Evolutionary conservation across 805 yeast species (phyloP), one percentile per base, ranked within the genome.

Genomic region (Metahyphopichia silvanorum): DNA sequence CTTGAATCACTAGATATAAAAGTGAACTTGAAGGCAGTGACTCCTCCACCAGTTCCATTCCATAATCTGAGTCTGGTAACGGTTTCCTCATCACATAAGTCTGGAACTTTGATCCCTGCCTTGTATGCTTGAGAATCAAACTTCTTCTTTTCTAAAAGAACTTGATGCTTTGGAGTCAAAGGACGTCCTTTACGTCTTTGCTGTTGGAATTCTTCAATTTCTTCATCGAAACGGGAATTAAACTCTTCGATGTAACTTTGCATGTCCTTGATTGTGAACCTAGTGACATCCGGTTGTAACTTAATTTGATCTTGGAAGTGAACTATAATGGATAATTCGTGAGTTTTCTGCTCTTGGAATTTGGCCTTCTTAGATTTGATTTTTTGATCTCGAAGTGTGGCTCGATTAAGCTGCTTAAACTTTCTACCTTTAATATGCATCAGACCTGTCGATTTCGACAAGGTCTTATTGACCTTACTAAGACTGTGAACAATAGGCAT

Each of bases 181-280:
- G 98, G 96, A 62, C 98, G 74, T 12, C 95, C 94, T n/a, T 88
- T 78, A 53, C 95, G 76, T 66, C 95, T 76, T 34, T 71, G 76
- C 4, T 54, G 58, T 39, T 71, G 74, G 35, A 86, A 63, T 32
- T 66, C 66, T n/a, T 73, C 73, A 32, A 91, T 54, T 53, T 89
- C 97, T 11, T 76, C 87, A 47, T 82, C 85, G 48, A 80, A 82
- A 55, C 96, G 74, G 11, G 71, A 55, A 10, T 89, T 63, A 69
- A 51, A 86, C 23, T 75, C 74, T 37, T 74, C 75, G 31, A 86
- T 68, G 39, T 88, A 73, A 0, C 63, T 52, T 43, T 78, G 74
- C 47, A 82, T 67, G 18, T 88, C 91, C 0, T 71, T 77, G 20
- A 73, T 47, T 1, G 72, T 51, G 51, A 79, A 87, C 1, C 42